Evolutionary conservation across 2,329 filamentous ascomycete species (phyloP), one percentile per base, ranked within the genome.

Genomic region (Zasmidium citrigriseum): DNA sequence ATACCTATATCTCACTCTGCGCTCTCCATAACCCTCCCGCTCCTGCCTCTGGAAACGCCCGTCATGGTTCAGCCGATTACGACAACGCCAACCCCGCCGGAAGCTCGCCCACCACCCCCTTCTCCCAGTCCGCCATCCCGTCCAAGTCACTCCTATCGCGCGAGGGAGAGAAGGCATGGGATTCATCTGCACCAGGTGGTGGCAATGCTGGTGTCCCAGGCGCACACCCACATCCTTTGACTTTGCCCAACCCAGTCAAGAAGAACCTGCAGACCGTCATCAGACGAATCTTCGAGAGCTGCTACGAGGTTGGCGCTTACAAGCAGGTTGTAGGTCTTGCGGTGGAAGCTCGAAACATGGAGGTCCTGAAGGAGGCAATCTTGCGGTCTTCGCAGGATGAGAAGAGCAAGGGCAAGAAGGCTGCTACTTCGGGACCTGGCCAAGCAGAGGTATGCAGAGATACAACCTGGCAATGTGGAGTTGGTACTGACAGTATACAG

Each of bases 321-420:
- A 88, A 91, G 67, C 95, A 99, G 76, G 95, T 99, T 7, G 91
- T 99, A 46, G 95, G 95, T 57, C 97, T 99, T 67, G 93, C 95
- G 10, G 89, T 99, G 34, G 95, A 99, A 76, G 92, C 95, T 60
- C 91, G 93, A 74, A 96, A 95, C 71, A 82, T 98, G 18, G 89
- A 95, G 57, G 89, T 98, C 27, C 83, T 99, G 45, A 88, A 90
- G 61, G 84, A 88, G 59, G 90, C 95, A 41, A 97, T 99, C 70
- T 85, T 95, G 73, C 87, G 91, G 29, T 93, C 91, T n/a, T 92
- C 87, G 70, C 86, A 93, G 51, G 91, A 96, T 64, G 91, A 92
- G 76, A 91, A 89, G 77, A 83, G 72, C 60, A 72, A 85, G 54
- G 80, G 83, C 67, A 87, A 87, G 75, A 82, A 82, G 71, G 78